A percentile compares a stretch with the other conserved stretches of the same genome.
Conservation (phyloP, 768 basidiomycete genomes). For the Lentinula lateritia region DNA sequence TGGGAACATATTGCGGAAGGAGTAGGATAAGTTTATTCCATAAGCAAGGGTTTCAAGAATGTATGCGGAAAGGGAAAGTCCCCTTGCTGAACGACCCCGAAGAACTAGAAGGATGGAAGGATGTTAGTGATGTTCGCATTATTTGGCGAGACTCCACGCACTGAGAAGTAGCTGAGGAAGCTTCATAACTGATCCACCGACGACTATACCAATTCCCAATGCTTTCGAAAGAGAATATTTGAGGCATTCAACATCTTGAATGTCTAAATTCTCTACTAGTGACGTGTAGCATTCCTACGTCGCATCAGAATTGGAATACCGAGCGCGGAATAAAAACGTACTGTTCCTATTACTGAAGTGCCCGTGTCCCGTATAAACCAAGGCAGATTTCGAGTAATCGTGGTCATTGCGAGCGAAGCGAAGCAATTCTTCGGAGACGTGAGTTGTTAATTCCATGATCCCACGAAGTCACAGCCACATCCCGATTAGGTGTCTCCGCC, state of each 20-base stretch:
- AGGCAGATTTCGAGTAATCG: constrained; percentile 81
- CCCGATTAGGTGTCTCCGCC: too few relatives aligned
- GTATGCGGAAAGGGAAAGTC: constrained; percentile 83
- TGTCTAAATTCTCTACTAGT: constrained; percentile 80
- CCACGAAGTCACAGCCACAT: too few relatives aligned
- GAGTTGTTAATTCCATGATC: too few relatives aligned
- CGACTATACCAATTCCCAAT: constrained; percentile 86
- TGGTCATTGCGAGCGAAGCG: too few relatives aligned
- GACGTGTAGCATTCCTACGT: constrained; percentile 83
- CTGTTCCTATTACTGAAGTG: constrained; percentile 77
- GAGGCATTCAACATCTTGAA: constrained; percentile 75
- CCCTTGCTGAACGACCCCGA: constrained; percentile 70
- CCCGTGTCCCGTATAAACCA: constrained; percentile 81
- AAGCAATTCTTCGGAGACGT: too few relatives aligned
- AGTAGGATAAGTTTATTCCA: constrained; percentile 85
- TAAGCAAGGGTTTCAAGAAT: constrained; percentile 88
- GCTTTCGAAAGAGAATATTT: constrained; percentile 92
- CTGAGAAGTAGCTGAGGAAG: constrained; percentile 89
- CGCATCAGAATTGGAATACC: not conserved
- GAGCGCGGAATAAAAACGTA: constrained; percentile 21
- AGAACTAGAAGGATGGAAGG: constrained; percentile 43
- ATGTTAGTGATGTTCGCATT: not conserved
- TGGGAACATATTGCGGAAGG: constrained; percentile 79
- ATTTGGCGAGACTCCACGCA: constrained; percentile 29
- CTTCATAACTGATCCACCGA: constrained; percentile 93